Evolutionary conservation across 1,284 basidiomycete species (phyloP), one percentile per base, ranked within the genome.

Genomic region (Violaceomyces palustris): DNA sequence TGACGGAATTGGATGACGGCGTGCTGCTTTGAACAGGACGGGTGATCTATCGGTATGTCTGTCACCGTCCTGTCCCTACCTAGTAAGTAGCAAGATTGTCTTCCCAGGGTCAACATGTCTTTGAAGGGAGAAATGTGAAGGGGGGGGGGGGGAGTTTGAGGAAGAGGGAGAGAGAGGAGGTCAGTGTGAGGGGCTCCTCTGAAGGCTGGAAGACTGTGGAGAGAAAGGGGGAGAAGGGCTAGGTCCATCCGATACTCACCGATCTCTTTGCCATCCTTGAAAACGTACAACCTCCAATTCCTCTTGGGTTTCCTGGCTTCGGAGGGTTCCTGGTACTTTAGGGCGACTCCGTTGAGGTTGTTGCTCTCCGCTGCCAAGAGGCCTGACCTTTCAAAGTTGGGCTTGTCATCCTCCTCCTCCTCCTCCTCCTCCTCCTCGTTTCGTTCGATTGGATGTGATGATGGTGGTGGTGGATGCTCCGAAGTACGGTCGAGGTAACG

Each of bases 311-410:
- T 94, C 56, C 92, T 79, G 19, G 94, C 94, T 78, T 99, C 94
- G 2, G 93, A 90, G 10, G 94, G 94, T 74, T 99, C 94, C 64
- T 97, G 93, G 73, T 99, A 99, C 74, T 98, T 99, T 50, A 99
- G 78, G 29, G 93, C 82, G 1, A 92, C 88, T 44, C 84, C 89
- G 42, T 82, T 83, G 9, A 86, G 85, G 63, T 69, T 89, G 42
- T 73, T 73, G 32, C 56, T 61, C 27, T 65, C 94, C 5, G 91
- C 92, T 0, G 93, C 94, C 18, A 99, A 81, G 10, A 94, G 78
- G 6, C 94, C 94, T 1, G 89, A 94, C 5, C 81, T 81, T 9
- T 78, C 80, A 74, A 94, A 94, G 72, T 94, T 89, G 2, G 92
- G 92, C 73, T 90, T 63, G 12, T 47, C 38, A 9, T 49, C 31